Base-by-base conservation (phyloP, 805 yeast genomes). In the Hanseniaspora hatyaiensis region DNA sequence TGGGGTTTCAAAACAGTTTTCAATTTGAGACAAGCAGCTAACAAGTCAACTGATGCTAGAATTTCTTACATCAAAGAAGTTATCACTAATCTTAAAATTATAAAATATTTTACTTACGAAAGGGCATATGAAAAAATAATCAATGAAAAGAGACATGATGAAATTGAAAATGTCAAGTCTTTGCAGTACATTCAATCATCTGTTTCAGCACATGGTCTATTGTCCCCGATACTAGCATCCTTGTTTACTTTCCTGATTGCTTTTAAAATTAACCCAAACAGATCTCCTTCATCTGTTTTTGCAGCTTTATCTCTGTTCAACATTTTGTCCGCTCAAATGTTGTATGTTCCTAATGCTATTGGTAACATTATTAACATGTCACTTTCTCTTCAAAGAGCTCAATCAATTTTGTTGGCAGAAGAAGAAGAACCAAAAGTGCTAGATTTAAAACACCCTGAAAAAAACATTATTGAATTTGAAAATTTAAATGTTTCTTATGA, bases 41-140 rank as follows among this genome's bases (percentile, higher is more conserved):
- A 76, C 49, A 65, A 64, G 2, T 74, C 66, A 56, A 88, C 95
- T 2, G 97, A 88, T 61, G 62, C 67, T 18, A 77, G 97, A 57
- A 85, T 88, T 19, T 71, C 77, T 40, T 69, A 75, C 41, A 78
- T 86, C 61, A 80, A 83, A 54, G 97, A 88, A 61, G 75, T 86
- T 24, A 68, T 88, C 53, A 77, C 74, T 57, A 77, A 82, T 53
- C 74, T 88, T 71, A 84, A 82, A 58, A 73, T 81, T 67, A 83
- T 88, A 61, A 88, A 88, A 65, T 82, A 74, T 60, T 88, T 87
- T 60, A 83, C 94, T 1, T 88, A 96, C 96, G 96, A 88, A 64
- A 70, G 69, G 28, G 87, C 96, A 0, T 88, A 85, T 59, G 70
- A 70, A 47, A 61, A 70, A 8, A 66, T 71, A 45, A 72, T 88